These are phyloP conservation scores for Ambrosia trifida DNA, from an alignment of 129 eudicot genomes.

Conservation along the genomic window DNA sequence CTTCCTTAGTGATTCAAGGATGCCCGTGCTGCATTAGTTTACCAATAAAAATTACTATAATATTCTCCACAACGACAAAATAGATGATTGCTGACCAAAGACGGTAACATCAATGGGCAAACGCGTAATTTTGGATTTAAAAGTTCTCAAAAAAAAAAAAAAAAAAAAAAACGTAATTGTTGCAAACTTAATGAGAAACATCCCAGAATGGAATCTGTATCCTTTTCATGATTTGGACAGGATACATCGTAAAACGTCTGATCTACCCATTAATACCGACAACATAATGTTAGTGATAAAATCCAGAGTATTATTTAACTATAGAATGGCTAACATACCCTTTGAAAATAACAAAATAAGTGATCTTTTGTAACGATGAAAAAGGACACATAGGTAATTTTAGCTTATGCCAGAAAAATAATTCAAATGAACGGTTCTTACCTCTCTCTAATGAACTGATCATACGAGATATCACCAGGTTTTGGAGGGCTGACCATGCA, in stretches of 20 bases:
- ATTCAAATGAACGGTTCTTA: constrained; percentile 22
- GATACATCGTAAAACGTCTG: neutral
- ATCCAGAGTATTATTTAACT: neutral
- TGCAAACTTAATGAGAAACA: too few species aligned
- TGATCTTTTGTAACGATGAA: constrained; percentile 3
- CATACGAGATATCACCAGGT: constrained; percentile 96
- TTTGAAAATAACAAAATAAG: constrained; percentile 11
- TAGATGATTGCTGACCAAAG: neutral
- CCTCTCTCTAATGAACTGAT: constrained; percentile 80
- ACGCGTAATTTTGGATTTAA: neutral
- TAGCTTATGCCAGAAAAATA: neutral
- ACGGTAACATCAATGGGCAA: constrained; percentile 12
- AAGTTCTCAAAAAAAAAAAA: neutral
- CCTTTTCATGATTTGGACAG: too few species aligned
- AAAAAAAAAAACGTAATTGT: too few species aligned
- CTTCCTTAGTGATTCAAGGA: constrained; percentile 88
- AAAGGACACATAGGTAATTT: constrained; percentile 6
- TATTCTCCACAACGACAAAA: neutral
- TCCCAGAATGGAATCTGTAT: too few species aligned
- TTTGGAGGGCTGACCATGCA: constrained; percentile 92
- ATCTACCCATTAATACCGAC: neutral
- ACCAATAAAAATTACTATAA: constrained; percentile 15
- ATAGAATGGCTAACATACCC: neutral
- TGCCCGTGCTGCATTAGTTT: constrained; percentile 77
- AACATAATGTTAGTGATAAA: neutral